Evolutionary conservation across 192 early-diverging fungal species (phyloP), one percentile per base, ranked within the genome.

Genomic region (Umbelopsis vinacea): DNA sequence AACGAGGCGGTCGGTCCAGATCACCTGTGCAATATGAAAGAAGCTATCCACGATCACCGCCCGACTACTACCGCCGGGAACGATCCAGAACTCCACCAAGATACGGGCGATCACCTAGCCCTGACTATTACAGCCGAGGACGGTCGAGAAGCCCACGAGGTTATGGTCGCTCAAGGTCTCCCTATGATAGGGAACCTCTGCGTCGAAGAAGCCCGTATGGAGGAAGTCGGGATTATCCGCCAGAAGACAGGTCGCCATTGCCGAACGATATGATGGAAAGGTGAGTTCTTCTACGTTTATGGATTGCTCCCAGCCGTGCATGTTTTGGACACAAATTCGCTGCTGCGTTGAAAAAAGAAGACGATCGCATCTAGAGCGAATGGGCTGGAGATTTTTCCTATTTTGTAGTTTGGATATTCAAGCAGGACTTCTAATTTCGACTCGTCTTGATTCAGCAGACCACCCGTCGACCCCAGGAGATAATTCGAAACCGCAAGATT

Each of bases 11-110:
- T 22, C 37, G 54, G 12, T 66, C 21, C 60, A 40, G 69, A 21
- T 47, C 57, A 15, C 57, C 66, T n/a, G 46, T 26, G 22, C 71
- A 69, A 46, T 72, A 74, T 9, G 69, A 52, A 5, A 71, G 75
- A 43, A 71, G 74, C 10, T 71, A 54, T n/a, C 47, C 70, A 19
- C 76, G 70, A 15, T 52, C 76, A 24, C 63, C 71, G 17, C 77
- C 69, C 33, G 69, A 78, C 70, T 81, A 82, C 40, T 85, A 79
- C 54, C 75, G 77, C 37, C 79, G 81, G 53, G 74, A 79, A 55
- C 80, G 77, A 57, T 46, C 76, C 72, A 67, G 66, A 47, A 37
- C 66, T 17, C 67, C 78, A 40, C 63, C 73, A 35, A 46, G 54
- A 37, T 79, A 79, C 37, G 57, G 72, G 12, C 52, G 83, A 53